Percentiles rank a stretch among this genome's conserved stretches.
Conservation (phyloP, 2,329 filamentous ascomycete genomes). For the Ophiocordyceps unilateralis region DNA sequence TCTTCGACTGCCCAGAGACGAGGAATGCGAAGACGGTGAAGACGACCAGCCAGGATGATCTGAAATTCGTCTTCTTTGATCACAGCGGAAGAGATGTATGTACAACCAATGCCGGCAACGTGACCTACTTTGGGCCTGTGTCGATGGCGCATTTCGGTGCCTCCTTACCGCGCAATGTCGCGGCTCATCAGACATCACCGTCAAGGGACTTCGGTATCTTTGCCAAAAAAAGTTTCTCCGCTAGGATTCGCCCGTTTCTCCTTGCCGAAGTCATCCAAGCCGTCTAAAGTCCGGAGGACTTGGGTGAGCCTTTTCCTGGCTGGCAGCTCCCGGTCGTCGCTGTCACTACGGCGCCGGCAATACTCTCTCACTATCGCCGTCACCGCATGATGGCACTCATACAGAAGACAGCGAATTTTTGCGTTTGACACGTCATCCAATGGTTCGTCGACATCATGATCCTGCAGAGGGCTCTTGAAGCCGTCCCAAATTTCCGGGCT, state of each 20-base stretch:
- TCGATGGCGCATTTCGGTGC: neutral
- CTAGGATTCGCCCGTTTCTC: conserved; percentile 17
- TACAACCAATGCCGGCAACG: neutral
- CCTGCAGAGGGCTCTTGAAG: conserved; percentile 15
- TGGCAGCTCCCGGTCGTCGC: conserved; percentile 31
- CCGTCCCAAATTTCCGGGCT: conserved; percentile 28
- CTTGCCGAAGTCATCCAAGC: conserved; percentile 15
- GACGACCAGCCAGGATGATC: conserved; percentile 4
- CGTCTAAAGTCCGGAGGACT: conserved; percentile 27
- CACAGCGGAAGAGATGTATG: neutral
- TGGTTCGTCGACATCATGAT: conserved; percentile 8
- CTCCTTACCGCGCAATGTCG: neutral
- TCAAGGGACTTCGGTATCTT: conserved; percentile 23
- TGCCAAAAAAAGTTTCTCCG: conserved; percentile 23
- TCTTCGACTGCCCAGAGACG: conserved; percentile 63
- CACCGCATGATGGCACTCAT: conserved; percentile 39
- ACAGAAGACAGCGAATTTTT: conserved; percentile 32
- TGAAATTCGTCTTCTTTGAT: neutral
- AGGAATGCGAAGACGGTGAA: conserved; percentile 31
- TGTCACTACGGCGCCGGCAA: conserved; percentile 31
- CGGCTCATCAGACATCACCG: neutral
- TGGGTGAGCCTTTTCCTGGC: conserved; percentile 32
- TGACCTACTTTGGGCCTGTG: neutral
- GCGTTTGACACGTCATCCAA: conserved; percentile 27
- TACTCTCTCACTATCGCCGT: conserved; percentile 35